These are phyloP conservation scores for Euphorbia peplus DNA, from an alignment of 345 rosid genomes.

Conservation along the genomic window DNA sequence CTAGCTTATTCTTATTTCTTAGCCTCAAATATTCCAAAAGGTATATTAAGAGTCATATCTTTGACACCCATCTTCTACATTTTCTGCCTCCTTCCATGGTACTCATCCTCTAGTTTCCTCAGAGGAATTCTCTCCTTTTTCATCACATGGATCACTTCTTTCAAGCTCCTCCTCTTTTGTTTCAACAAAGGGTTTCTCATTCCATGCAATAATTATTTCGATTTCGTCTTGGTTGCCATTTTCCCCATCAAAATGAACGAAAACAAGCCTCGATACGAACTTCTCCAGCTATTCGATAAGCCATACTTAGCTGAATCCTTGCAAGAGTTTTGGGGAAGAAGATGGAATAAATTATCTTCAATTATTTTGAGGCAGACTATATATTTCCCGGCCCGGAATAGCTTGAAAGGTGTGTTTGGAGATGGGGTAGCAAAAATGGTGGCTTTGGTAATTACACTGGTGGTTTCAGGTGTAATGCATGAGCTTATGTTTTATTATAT, in stretches of 20 bases:
- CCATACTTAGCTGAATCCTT: slow-evolving; percentile 1
- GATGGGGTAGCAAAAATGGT: neutral
- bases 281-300: neutral
- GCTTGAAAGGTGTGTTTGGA: neutral
- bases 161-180: slow-evolving; percentile 2
- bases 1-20: slow-evolving; percentile 6
- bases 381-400: neutral
- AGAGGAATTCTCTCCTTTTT: slow-evolving; percentile 2
- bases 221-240: neutral
- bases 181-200: neutral
- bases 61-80: neutral
- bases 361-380: neutral
- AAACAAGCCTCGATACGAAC: neutral
- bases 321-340: slow-evolving; percentile 4
- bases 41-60: neutral
- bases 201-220: neutral
- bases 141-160: slow-evolving; percentile 11
- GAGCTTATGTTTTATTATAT: slow-evolving; percentile 8
- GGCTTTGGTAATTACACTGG: neutral
- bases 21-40: neutral
- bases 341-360: slow-evolving; percentile 1
- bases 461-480: slow-evolving; percentile 10
- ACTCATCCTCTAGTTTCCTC: neutral
- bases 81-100: neutral
- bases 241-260: neutral